A percentile compares a stretch with the other conserved stretches of the same genome.
phyloP scores from a whole-genome alignment of 2,329 filamentous ascomycete genomes.

The Botryotinia convoluta region DNA sequence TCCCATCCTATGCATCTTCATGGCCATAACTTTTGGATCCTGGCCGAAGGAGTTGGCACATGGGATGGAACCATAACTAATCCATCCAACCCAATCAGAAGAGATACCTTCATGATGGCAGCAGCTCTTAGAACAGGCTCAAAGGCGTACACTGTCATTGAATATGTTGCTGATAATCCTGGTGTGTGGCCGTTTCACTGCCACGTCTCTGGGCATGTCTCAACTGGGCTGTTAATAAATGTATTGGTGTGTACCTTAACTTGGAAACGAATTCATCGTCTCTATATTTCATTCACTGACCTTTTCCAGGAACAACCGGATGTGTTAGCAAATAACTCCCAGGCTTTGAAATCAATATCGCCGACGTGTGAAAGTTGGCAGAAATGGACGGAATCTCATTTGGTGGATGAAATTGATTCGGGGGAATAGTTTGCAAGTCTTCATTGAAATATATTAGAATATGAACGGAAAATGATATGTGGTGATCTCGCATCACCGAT shows the following conservation, averaged over 20 bases:
- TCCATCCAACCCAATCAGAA: slow-evolving; percentile 46
- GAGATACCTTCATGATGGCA: slow-evolving; percentile 53
- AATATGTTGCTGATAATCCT: slow-evolving; percentile 55
- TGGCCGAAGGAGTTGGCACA: slow-evolving; percentile 46
- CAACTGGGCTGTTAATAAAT: slow-evolving; percentile 42
- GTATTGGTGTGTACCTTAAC: slow-evolving; percentile 39
- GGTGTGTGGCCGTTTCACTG: slow-evolving; percentile 59
- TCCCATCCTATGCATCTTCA: slow-evolving; percentile 71
- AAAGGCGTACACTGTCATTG: slow-evolving; percentile 50
- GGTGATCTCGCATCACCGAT: background rate
- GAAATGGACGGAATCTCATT: slow-evolving; percentile 47
- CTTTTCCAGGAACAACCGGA: slow-evolving; percentile 26
- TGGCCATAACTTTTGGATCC: slow-evolving; percentile 69
- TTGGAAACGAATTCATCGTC: background rate
- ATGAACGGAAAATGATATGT: background rate
- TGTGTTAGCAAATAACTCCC: slow-evolving; percentile 41
- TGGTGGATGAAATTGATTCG: slow-evolving; percentile 53
- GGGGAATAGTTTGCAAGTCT: slow-evolving; percentile 35
- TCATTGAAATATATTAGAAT: background rate
- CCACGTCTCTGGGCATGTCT: slow-evolving; percentile 53
- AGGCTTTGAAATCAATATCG: slow-evolving; percentile 48
- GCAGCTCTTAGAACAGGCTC: slow-evolving; percentile 43
- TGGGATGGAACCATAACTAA: slow-evolving; percentile 39
- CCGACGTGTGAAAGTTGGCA: slow-evolving; percentile 55
- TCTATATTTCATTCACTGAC: background rate